These are phyloP conservation scores for Dittrichia graveolens DNA, from an alignment of 129 eudicot species.

Conservation along the genomic window DNA sequence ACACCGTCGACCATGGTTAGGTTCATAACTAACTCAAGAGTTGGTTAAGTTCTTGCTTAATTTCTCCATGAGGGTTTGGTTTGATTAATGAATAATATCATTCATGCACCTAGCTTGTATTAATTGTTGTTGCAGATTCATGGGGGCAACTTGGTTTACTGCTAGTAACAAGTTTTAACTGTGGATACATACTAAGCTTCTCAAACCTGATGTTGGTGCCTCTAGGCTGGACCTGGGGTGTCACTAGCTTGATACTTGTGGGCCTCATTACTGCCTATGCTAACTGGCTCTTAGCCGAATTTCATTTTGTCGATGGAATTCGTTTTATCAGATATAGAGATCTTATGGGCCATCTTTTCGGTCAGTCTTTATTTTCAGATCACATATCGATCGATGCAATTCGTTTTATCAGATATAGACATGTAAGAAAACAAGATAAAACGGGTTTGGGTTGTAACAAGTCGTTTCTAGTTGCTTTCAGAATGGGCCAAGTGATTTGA, in stretches of 20 bases:
- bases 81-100: not conserved
- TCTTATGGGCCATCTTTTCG: conserved; percentile 54
- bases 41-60: not conserved
- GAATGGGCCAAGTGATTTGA: too few relatives aligned
- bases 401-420: not conserved
- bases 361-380: conserved; percentile 24
- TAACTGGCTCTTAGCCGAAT: conserved; percentile 55
- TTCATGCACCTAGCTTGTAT: not conserved
- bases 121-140: conserved; percentile 42
- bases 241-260: conserved; percentile 36
- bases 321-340: conserved; percentile 63
- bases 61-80: not conserved
- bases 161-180: conserved; percentile 55
- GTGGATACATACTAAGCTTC: conserved; percentile 63
- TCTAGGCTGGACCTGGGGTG: conserved; percentile 59
- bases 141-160: conserved; percentile 51
- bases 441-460: too few relatives aligned
- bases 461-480: too few relatives aligned
- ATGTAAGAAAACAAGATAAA: not conserved
- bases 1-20: conserved; percentile 49
- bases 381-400: not conserved
- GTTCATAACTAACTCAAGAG: conserved; percentile 12
- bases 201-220: conserved; percentile 63
- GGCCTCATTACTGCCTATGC: conserved; percentile 49
- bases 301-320: conserved; percentile 53